Base-by-base conservation (phyloP, 108 stramenopile genomes). In the Epithemia pelagica region DNA sequence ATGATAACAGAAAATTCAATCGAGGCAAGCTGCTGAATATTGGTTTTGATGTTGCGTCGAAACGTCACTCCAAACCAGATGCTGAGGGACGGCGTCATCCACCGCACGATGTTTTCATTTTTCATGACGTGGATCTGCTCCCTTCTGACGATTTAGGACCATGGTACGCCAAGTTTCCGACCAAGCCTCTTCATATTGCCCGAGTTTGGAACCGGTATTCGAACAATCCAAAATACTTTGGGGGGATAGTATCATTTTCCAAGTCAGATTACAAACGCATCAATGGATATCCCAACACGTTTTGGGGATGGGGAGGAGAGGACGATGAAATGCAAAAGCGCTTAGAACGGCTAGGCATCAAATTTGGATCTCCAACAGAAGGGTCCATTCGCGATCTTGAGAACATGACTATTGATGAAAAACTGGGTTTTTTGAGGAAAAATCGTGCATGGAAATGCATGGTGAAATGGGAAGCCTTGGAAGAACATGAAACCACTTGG, bases 291-390 rank as follows among this genome's bases (percentile, higher is more conserved):
- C 99, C 99, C 31, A 96, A 96, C 62, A 86, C 74, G 24, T 98
- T 95, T 74, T 98, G 99, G 99, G 99, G 99, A 26, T 99, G 99
- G 99, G 99, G 99, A 28, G 99, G 99, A 0, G 99, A 99, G 76
- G 99, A 99, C 72, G 99, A 99, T 67, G 99, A 99, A 71, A 86
- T 99, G 89, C 89, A 91, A 62, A 85, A 82, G 28, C 88, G 92
- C 27, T 83, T 80, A 28, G 87, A 90, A 65, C 74, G 71, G 8
- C 63, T 90, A 59, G 81, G 87, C 0, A 78, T 89, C 10, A 59
- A 72, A 30, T 94, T 88, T 85, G 81, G 79, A 62, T 82, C 66
- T 32, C 92, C 92, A 0, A 46, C 67, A n/a, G 31, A 33, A 27
- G 79, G 78, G 26, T 78, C 76, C 20, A 73, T 92, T 30, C 27